Evolutionary conservation across 306 rosid species (phyloP).

Genomic region (Quercus rubra): DNA sequence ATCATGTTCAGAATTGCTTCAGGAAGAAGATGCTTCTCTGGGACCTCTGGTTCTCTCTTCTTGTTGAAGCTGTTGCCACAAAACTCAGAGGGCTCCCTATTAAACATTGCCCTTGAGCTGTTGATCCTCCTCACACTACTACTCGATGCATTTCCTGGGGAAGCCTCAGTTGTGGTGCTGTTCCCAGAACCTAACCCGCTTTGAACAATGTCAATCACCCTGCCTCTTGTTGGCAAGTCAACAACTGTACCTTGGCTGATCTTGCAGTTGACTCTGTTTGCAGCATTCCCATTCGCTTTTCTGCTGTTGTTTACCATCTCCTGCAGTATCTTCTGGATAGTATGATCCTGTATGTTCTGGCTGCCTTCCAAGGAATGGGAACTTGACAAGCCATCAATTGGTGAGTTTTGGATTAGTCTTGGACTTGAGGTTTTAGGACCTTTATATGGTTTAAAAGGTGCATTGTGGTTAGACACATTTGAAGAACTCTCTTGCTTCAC

Average conservation of each 20-base stretch:
- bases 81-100: background rate
- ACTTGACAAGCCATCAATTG: constrained; percentile 2
- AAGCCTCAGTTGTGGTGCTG: background rate
- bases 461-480: background rate
- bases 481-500: background rate
- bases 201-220: background rate
- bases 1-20: background rate
- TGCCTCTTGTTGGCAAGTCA: background rate
- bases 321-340: constrained; percentile 20
- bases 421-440: constrained; percentile 10
- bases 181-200: background rate
- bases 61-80: background rate
- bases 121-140: background rate
- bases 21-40: background rate
- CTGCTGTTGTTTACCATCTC: constrained; percentile 23
- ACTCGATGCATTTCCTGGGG: background rate
- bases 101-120: background rate
- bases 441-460: constrained; percentile 9
- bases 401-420: background rate
- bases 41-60: constrained; percentile 4
- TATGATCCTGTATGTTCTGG: background rate
- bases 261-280: background rate
- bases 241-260: background rate
- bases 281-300: background rate
- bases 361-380: background rate